Evolutionary conservation across 2,329 filamentous ascomycete species (phyloP).

Genomic region (Alternaria triticimaculans): DNA sequence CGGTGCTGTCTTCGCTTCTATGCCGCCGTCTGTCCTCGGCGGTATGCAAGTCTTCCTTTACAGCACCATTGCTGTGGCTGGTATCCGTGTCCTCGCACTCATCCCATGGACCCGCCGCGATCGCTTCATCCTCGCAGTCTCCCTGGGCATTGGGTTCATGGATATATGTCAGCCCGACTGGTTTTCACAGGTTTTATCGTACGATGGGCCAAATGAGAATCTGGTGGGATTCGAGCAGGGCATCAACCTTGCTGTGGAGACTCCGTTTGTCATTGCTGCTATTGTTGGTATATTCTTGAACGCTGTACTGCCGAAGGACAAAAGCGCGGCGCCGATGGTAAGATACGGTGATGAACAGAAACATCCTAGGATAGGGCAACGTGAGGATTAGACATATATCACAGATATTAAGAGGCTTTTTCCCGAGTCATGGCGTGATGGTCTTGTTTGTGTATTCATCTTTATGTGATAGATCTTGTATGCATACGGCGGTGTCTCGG

Average conservation of each 20-base stretch:
- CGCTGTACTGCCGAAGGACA: slow-evolving; percentile 49
- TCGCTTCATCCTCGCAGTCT: slow-evolving; percentile 36
- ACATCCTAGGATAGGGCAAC: slow-evolving; percentile 14
- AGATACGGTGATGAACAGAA: slow-evolving; percentile 16
- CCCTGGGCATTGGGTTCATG: slow-evolving; percentile 40
- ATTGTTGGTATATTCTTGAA: slow-evolving; percentile 51
- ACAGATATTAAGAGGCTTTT: background rate
- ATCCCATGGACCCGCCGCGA: slow-evolving; percentile 36
- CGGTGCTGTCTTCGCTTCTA: slow-evolving; percentile 37
- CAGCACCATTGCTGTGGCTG: slow-evolving; percentile 36
- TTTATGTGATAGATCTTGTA: background rate
- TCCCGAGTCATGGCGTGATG: background rate
- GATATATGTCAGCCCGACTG: slow-evolving; percentile 51
- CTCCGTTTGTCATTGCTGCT: slow-evolving; percentile 52
- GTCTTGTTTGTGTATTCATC: background rate
- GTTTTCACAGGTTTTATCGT: slow-evolving; percentile 50
- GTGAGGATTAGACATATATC: slow-evolving; percentile 1
- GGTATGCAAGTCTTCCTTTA: slow-evolving; percentile 53
- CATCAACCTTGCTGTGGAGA: slow-evolving; percentile 51
- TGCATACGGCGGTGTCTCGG: background rate
- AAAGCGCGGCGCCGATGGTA: background rate
- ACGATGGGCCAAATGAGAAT: slow-evolving; percentile 46
- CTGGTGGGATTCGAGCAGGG: slow-evolving; percentile 52
- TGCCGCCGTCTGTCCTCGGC: slow-evolving; percentile 51
- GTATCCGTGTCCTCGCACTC: slow-evolving; percentile 35